Base-by-base conservation (phyloP, 2,329 filamentous ascomycete species). In the Teratosphaeria pseudoeucalypti region DNA sequence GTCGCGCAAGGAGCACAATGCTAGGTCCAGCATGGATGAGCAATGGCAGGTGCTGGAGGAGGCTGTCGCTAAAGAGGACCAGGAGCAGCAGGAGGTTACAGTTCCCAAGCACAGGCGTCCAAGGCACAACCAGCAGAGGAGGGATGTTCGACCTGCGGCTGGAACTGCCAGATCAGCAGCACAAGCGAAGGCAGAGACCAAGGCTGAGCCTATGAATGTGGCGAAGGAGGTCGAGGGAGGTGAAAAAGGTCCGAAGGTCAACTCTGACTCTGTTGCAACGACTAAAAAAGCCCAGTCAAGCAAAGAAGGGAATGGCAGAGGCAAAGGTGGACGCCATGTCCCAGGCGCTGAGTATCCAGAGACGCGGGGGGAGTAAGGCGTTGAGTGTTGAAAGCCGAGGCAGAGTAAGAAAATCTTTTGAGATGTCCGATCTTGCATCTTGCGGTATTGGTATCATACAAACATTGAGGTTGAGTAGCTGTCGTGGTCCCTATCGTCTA, bases 251-350 rank as follows among this genome's bases (percentile, higher is more conserved):
- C 29, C 7, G 29, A 32, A 32, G 7, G 29, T 32, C 29, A 32
- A 32, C 29, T 32, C 29, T 6, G 29, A 1, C 29, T 7, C 29
- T 32, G 29, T 32, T 7, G 29, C 7, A 7, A 32, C 29, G 19
- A n/a, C 19, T n/a, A 23, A 49, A 12, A 19, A 14, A 14, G 23
- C 16, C 14, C 23, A 55, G 54, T 34, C 23, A 43, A 34, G 27
- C 55, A 57, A 39, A 27, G 52, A 56, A 29, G 55, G 32, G 11
- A 59, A 61, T 39, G 54, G 54, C 14, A 60, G 53, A 34, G 58
- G 58, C 23, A 47, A 53, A n/a, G 39, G 54, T 29, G 58, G 54
- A 7, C 32, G 34, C 29, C 54, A 59, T 43, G 53, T 59, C 12
- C 58, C 54, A 34, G 58, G 58, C n/a, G 58, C 54, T 32, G 32